Evolutionary conservation across 805 yeast species (phyloP), one percentile per base, ranked within the genome.

Genomic region (Saturnispora dispora): DNA sequence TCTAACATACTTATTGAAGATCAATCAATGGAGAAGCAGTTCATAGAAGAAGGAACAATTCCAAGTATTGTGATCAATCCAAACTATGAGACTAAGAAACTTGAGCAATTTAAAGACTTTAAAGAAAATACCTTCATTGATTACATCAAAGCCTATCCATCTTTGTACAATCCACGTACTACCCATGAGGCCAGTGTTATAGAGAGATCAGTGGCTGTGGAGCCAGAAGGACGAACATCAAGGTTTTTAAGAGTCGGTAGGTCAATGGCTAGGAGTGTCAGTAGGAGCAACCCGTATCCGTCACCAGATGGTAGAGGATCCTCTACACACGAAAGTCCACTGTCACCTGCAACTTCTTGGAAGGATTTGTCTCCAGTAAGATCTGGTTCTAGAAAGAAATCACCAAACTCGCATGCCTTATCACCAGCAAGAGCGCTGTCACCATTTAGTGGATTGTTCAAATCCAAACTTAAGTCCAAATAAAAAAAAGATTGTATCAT

Each of bases 21-120:
- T 0, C 74, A 75, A 36, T 70, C 77, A 2, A 64, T 76, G 60
- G 73, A 77, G 3, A 75, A 75, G 53, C 71, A 72, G 54, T 75
- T 74, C 56, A 58, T 76, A n/a, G 74, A 73, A 52, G 71, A 69
- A 50, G 71, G 76, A 7, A 68, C 68, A 1, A 66, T 76, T 6
- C 79, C 79, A 0, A 76, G 74, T 2, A 62, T 73, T 37, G 74
- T 75, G 3, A 74, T 75, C 30, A 69, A 71, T 33, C 76, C 76
- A 10, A 56, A 58, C 28, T 66, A 65, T 47, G 48, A 50, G 48
- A 49, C 13, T 11, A 35, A 20, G n/a, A 5, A 41, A 23, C 17
- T 35, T n/a, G 17, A 23, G 41, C n/a, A 20, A 41, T 15, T 27
- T 9, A n/a, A 5, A 10, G 27, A 40, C 7, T 17, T 13, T 5